Conservation (phyloP, 2,329 filamentous ascomycete species). For the Fusarium agapanthi region DNA sequence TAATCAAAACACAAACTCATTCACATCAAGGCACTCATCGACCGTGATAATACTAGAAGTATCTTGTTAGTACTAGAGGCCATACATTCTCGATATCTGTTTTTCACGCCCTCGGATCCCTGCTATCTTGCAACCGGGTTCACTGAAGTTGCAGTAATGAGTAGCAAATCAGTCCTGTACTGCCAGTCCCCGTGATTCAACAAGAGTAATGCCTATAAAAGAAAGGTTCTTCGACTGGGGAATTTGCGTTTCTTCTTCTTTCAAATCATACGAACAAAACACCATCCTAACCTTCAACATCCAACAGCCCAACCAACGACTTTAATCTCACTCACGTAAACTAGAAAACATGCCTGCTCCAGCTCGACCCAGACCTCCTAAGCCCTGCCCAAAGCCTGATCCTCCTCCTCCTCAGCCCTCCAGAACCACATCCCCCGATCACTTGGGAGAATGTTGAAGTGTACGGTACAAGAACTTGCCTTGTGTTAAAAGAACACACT, state of each 20-base stretch:
- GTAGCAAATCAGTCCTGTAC: background rate
- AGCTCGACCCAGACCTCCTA: background rate
- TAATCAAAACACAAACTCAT: background rate
- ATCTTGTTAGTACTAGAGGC: background rate
- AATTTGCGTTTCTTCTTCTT: background rate
- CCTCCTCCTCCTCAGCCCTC: background rate
- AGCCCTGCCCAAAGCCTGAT: background rate
- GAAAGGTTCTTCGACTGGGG: background rate
- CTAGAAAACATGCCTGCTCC: background rate
- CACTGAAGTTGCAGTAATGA: background rate
- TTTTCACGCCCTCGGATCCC: background rate
- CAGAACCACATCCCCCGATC: rapidly evolving
- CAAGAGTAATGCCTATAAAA: background rate
- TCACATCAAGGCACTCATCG: background rate
- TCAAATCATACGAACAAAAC: background rate
- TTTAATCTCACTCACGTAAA: background rate
- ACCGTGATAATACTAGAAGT: background rate
- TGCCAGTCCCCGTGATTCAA: background rate
- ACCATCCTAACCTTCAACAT: background rate
- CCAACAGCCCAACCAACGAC: background rate
- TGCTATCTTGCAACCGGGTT: too few species aligned
- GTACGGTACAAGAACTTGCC: background rate
- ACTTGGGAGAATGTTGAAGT: background rate
- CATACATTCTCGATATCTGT: background rate
- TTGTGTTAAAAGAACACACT: background rate